Evolutionary conservation across 352 stramenopile species (phyloP), one percentile per base, ranked within the genome.

Genomic region (Phytopythium oedochilum): DNA sequence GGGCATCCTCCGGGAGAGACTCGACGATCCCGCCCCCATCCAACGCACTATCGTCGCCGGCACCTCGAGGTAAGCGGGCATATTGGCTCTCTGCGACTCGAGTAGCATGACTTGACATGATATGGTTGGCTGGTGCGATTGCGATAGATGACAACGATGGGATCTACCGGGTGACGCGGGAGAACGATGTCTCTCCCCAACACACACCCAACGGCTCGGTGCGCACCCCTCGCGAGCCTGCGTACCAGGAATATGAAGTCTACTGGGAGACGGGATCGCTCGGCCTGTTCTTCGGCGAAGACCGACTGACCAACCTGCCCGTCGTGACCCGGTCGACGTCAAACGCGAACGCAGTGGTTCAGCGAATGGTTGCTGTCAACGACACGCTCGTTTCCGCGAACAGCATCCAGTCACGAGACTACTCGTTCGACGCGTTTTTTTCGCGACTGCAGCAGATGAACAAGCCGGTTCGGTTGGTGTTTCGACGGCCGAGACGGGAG

Each of bases 221-320:
- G 5, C 54, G 59, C 23, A 66, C 58, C 20, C 60, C 66, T 12
- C 47, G 60, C 0, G 61, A 57, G 17, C 22, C 46, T 15, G 64
- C 79, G 11, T 65, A 60, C 29, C 59, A 72, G 36, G 73, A 86
- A 35, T 89, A 88, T 46, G 75, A 92, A 53, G 84, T 93, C 29
- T 76, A 78, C 44, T 95, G 85, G 85, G 81, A 89, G 42, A 89
- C 81, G 0, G 85, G 85, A 0, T 85, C 81, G 7, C 53, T 95
- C 7, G 85, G 85, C n/a, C 35, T 95, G 25, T 92, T 92, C 55
- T 95, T 95, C 61, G 85, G 78, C 0, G 85, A 95, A 54, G 73
- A 95, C 38, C 71, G 73, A 14, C 38, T 64, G 4, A 89, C 81
- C 0, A 85, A 76, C 14, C 68, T 88, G 15, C 85, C 85, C 0